A percentile compares a stretch with the other conserved stretches of the same genome.
These are phyloP conservation scores for Globisporangium viniferum DNA, from an alignment of 352 stramenopile genomes.

Conservation along the genomic window DNA sequence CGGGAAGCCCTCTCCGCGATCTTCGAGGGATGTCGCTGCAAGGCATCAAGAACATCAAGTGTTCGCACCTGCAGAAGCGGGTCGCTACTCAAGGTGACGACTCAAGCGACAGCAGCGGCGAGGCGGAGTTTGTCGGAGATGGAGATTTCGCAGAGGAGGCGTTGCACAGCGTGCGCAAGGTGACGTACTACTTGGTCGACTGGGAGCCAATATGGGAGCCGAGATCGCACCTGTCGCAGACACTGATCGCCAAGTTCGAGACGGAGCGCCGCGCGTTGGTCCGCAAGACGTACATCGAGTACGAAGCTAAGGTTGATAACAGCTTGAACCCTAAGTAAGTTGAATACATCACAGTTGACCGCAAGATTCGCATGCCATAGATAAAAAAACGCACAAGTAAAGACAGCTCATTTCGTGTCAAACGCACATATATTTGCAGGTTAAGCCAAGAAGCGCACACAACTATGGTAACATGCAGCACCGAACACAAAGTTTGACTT, in stretches of 20 bases:
- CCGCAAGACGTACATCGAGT: slow-evolving; percentile 17
- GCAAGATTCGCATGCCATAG: too few relatives aligned
- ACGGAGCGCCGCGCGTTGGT: slow-evolving; percentile 20
- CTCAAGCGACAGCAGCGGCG: not conserved
- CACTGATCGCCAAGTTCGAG: slow-evolving; percentile 20
- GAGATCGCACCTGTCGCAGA: slow-evolving; percentile 1
- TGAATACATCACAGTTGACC: too few relatives aligned
- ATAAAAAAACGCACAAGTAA: not conserved
- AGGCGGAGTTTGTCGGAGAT: not conserved
- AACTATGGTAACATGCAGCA: not conserved
- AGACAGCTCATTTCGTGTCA: not conserved
- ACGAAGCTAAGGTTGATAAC: slow-evolving; percentile 22
- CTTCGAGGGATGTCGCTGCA: not conserved
- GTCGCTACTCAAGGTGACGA: not conserved
- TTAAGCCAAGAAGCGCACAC: not conserved
- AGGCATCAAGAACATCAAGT: not conserved
- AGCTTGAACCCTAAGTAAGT: not conserved
- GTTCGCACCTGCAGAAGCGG: not conserved
- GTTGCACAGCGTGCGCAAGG: not conserved
- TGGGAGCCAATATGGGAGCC: slow-evolving; percentile 21
- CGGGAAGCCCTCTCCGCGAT: not conserved
- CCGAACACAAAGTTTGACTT: too few relatives aligned
- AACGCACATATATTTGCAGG: not conserved
- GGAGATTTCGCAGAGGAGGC: not conserved
- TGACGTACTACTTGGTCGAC: slow-evolving; percentile 21